A percentile compares a stretch with the other conserved stretches of the same genome.
These are phyloP conservation scores for Sphaerulina musiva DNA, from an alignment of 2,329 filamentous ascomycete species.

Conservation along the genomic window DNA sequence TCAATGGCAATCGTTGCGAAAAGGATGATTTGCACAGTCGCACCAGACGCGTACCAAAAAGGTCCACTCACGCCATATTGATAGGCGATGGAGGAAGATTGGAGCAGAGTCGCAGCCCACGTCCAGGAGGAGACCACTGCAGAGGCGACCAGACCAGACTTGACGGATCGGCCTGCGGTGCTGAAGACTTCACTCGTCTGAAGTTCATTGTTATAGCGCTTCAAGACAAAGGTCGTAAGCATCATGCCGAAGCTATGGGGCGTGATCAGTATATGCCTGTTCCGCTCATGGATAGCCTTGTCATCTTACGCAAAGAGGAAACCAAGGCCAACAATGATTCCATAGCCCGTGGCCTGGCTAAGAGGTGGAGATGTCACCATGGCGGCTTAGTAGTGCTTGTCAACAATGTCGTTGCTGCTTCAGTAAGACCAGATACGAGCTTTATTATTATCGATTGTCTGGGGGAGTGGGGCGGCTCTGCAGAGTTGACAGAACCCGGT, in stretches of 20 bases:
- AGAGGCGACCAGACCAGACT: constrained; percentile 78
- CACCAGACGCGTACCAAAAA: constrained; percentile 61
- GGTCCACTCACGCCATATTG: constrained; percentile 57
- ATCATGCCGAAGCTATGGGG: constrained; percentile 58
- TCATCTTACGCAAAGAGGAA: constrained; percentile 57
- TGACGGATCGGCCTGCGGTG: constrained; percentile 80
- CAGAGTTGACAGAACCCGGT: not conserved
- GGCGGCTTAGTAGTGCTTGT: constrained; percentile 1
- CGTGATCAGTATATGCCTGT: not conserved
- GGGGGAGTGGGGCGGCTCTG: not conserved
- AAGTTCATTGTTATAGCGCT: constrained; percentile 66
- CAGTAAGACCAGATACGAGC: not conserved
- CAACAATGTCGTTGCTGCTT: not conserved
- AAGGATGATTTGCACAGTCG: constrained; percentile 78
- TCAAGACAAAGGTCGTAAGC: constrained; percentile 62
- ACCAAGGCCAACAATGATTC: constrained; percentile 67
- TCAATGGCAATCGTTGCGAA: constrained; percentile 89
- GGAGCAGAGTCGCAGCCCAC: constrained; percentile 57
- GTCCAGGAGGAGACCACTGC: constrained; percentile 93
- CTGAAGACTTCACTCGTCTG: constrained; percentile 92
- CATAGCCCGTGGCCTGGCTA: constrained; percentile 64
- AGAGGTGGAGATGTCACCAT: constrained; percentile 34
- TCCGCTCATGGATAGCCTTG: not conserved
- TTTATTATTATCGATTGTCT: not conserved
- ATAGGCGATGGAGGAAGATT: constrained; percentile 72